Evolutionary conservation across 208 protist species (phyloP).

Genomic region (Leishmania arabica): DNA sequence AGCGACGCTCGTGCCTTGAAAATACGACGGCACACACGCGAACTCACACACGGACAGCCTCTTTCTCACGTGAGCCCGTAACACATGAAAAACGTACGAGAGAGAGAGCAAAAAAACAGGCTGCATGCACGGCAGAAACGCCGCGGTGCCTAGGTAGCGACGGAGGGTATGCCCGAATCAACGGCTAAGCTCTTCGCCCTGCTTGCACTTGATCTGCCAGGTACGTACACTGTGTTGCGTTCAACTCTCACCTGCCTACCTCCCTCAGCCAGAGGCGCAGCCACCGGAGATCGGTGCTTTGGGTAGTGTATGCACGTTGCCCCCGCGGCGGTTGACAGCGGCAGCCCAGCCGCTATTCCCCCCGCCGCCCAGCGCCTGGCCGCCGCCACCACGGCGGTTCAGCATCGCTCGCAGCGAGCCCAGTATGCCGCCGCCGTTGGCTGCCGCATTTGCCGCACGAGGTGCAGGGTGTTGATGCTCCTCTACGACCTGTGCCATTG

Average conservation of each 20-base stretch:
- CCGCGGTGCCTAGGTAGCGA: neutral
- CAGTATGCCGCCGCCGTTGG: constrained; percentile 1
- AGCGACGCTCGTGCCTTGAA: neutral
- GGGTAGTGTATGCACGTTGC: constrained; percentile 60
- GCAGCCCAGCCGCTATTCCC: constrained; percentile 25
- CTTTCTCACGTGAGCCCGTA: neutral
- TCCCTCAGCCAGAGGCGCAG: constrained; percentile 22
- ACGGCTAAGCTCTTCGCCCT: neutral
- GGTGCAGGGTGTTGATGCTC: constrained; percentile 30
- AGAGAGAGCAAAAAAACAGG: neutral
- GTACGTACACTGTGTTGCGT: neutral
- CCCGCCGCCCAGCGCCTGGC: constrained; percentile 9
- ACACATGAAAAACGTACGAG: neutral
- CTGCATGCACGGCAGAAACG: neutral
- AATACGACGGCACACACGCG: neutral
- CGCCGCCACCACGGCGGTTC: constrained; percentile 21
- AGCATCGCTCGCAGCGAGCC: constrained; percentile 12
- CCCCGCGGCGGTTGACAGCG: constrained; percentile 30
- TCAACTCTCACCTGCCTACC: constrained; percentile 24
- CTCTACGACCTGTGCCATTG: constrained; percentile 46
- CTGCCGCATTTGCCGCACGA: constrained; percentile 2
- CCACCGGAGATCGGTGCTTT: constrained; percentile 35
- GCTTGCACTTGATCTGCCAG: neutral
- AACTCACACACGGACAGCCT: neutral
- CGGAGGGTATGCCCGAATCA: neutral